Conservation (phyloP, 257 asterid genomes). For the Lithospermum erythrorhizon region DNA sequence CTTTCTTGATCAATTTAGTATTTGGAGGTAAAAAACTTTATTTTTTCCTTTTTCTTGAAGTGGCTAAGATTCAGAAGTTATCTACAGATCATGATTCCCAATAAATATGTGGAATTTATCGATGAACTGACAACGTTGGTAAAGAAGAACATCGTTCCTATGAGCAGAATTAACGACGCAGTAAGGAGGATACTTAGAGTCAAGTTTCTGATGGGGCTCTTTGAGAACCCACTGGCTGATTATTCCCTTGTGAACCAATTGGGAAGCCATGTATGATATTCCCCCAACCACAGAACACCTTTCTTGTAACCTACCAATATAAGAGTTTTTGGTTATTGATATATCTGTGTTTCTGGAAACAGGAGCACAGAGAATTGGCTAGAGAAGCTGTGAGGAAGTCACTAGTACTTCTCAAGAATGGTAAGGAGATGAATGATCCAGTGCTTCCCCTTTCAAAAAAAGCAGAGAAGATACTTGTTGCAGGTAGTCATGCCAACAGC, state of each 20-base stretch:
- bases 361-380: slow-evolving; percentile 24
- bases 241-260: slow-evolving; percentile 17
- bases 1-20: neutral
- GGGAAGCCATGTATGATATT: slow-evolving; percentile 16
- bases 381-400: slow-evolving; percentile 28
- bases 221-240: slow-evolving; percentile 26
- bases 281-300: neutral
- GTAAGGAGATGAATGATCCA: slow-evolving; percentile 11
- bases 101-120: slow-evolving; percentile 15
- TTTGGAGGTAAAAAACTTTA: neutral
- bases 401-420: slow-evolving; percentile 23
- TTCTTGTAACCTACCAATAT: neutral
- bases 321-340: neutral
- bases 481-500: slow-evolving; percentile 18
- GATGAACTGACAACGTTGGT: slow-evolving; percentile 20
- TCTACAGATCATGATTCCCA: slow-evolving; percentile 22
- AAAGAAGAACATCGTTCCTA: slow-evolving; percentile 22
- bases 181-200: slow-evolving; percentile 28
- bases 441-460: slow-evolving; percentile 21
- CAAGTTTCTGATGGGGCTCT: slow-evolving; percentile 24
- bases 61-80: neutral
- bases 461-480: slow-evolving; percentile 17
- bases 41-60: slow-evolving; percentile 3
- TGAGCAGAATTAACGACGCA: slow-evolving; percentile 37
- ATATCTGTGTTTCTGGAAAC: neutral